These are phyloP conservation scores for Francoa sonchifolia DNA, from an alignment of 441 rosid genomes.

Conservation along the genomic window DNA sequence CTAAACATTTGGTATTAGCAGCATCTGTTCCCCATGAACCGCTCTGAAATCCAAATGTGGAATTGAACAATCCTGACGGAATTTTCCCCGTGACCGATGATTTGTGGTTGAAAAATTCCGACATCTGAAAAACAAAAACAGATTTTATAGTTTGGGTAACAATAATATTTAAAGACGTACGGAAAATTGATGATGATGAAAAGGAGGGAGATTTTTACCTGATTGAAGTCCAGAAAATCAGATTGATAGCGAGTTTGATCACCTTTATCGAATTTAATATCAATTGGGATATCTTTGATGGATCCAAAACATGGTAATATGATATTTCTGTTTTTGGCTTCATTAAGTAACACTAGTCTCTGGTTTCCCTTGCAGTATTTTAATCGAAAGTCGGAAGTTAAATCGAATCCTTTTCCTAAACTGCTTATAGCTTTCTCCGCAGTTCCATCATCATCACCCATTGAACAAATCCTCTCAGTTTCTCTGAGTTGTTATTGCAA, in stretches of 20 bases:
- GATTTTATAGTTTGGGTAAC: too few species aligned
- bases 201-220: conserved; percentile 24
- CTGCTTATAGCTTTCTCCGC: conserved; percentile 47
- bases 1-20: conserved; percentile 43
- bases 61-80: conserved; percentile 67
- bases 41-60: conserved; percentile 57
- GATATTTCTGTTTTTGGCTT: conserved; percentile 35
- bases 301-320: conserved; percentile 51
- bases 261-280: conserved; percentile 76
- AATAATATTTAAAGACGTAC: too few species aligned
- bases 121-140: conserved; percentile 49
- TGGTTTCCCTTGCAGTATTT: conserved; percentile 61
- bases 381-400: conserved; percentile 64
- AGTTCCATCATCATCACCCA: too few species aligned
- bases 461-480: too few species aligned
- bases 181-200: background rate
- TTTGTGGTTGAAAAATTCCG: conserved; percentile 61
- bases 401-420: conserved; percentile 80
- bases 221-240: conserved; percentile 65
- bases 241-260: conserved; percentile 64
- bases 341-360: conserved; percentile 46
- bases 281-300: conserved; percentile 35
- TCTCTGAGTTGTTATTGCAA: too few species aligned
- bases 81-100: conserved; percentile 57
- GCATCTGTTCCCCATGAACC: conserved; percentile 74